Evolutionary conservation across 2,329 filamentous ascomycete species (phyloP).

Genomic region (Colletotrichum cordylinicola): DNA sequence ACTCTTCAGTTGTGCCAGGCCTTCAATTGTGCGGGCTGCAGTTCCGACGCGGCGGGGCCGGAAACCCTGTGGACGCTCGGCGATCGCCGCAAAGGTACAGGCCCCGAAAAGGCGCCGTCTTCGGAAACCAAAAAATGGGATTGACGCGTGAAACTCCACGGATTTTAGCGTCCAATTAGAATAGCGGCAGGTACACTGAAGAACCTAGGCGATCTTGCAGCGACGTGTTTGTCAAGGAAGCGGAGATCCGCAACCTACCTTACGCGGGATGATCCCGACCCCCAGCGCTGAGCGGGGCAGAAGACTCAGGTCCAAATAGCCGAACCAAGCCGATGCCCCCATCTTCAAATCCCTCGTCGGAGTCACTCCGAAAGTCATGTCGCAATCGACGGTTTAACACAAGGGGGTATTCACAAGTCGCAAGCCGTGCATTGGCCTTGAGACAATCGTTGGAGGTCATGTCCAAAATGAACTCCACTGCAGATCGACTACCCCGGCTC

Average conservation of each 20-base stretch:
- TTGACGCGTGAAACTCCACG: not conserved
- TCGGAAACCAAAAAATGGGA: not conserved
- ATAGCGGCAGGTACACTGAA: not conserved
- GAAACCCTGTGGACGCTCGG: not conserved
- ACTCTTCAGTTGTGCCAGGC: not conserved
- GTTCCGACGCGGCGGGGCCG: not conserved
- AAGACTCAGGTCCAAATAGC: not conserved
- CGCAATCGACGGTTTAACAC: not conserved
- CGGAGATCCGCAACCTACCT: not conserved
- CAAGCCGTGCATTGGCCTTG: not conserved
- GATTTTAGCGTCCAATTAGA: not conserved
- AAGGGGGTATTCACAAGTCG: not conserved
- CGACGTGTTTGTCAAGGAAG: not conserved
- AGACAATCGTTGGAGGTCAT: not conserved
- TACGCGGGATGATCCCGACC: not conserved
- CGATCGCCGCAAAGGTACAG: not conserved
- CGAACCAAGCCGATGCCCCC: slow-evolving; percentile 1
- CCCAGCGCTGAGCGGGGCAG: not conserved
- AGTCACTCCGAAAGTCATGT: not conserved
- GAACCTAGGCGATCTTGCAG: not conserved
- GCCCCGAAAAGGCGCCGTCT: not conserved
- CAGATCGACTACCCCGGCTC: not conserved
- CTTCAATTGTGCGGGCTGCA: not conserved
- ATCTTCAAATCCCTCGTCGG: not conserved
- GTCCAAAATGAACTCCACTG: not conserved